Base-by-base conservation (phyloP, 2,329 filamentous ascomycete species). In the Colletotrichum sp. region DNA sequence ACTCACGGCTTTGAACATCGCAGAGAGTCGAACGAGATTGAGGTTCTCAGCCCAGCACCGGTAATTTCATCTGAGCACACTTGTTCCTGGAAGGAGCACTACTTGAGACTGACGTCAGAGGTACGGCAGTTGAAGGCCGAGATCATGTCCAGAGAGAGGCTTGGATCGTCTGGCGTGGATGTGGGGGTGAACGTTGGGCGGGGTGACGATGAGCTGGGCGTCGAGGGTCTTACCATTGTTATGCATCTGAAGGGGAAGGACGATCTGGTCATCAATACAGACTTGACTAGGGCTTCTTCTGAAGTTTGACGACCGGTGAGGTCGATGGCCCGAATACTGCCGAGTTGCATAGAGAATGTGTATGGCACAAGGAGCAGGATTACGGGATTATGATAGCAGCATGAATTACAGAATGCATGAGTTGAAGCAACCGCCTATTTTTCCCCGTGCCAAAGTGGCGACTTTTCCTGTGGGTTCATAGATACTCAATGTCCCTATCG, bases 221-320 rank as follows among this genome's bases (percentile, higher is more conserved):
- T 89, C 34, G 83, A 87, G 72, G 87, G 87, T 13, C 78, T 89
- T 66, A 89, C 87, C 8, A 86, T 89, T 73, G 85, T 89, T 61
- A 81, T 90, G 79, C 88, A 89, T 79, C 80, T 87, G 77, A 85
- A 80, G 76, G 83, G 84, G 58, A 86, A 83, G 78, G 87, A 89
- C 62, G 87, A 90, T 74, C 76, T 90, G 77, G 84, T 89, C 61
- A 86, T 90, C 77, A 87, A 87, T 69, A 89, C 87, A 4, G 85
- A 88, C 77, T 80, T 88, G 78, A 74, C 58, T 8, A 59, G 59
- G 63, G 57, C 55, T 16, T 70, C 66, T 64, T 69, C 55, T 12
- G 43, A 70, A 4, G 15, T 64, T 38, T 69, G 61, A 69, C 11
- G 12, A 15, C 33, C n/a, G 43, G 51, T 15, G 21, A n/a, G 2